A percentile compares a stretch with the other conserved stretches of the same genome.
Evolutionary conservation across 768 basidiomycete genomes (phyloP).

Genomic region (Hortiboletus campestris): DNA sequence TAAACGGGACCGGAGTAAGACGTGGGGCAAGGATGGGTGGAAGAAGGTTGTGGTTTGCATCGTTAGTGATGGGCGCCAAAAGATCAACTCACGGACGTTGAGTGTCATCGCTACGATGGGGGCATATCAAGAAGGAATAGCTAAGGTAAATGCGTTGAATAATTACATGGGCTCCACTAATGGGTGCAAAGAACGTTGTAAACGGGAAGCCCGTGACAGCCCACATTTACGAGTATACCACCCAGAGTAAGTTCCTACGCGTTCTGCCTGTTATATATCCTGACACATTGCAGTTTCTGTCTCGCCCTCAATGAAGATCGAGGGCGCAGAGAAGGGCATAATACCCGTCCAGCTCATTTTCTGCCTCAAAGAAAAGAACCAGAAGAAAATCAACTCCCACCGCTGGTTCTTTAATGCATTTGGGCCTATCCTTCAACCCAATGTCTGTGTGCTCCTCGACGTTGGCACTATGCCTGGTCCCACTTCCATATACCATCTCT

Average conservation of each 20-base stretch:
- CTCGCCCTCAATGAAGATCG: constrained; percentile 76
- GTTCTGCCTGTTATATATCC: background rate
- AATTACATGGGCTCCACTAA: background rate
- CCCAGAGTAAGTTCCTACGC: constrained; percentile 57
- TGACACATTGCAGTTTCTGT: constrained; percentile 60
- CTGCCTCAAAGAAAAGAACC: constrained; percentile 89
- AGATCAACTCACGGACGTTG: constrained; percentile 82
- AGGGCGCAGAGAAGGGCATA: constrained; percentile 72
- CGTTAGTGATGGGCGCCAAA: constrained; percentile 81
- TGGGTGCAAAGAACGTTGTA: constrained; percentile 55
- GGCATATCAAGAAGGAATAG: constrained; percentile 91
- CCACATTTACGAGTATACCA: constrained; percentile 93
- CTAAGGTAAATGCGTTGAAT: constrained; percentile 53
- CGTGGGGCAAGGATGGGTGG: constrained; percentile 98
- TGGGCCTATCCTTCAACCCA: constrained; percentile 77
- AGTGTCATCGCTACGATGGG: constrained; percentile 93
- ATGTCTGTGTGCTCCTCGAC: constrained; percentile 90
- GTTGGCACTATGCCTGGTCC: constrained; percentile 86
- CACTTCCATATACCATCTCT: constrained; percentile 86
- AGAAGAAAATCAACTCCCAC: constrained; percentile 95
- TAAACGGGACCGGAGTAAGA: constrained; percentile 82
- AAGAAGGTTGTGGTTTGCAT: constrained; percentile 96
- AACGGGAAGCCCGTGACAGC: constrained; percentile 81
- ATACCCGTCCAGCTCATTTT: constrained; percentile 93
- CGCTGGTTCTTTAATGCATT: constrained; percentile 95